phyloP scores from a whole-genome alignment of 345 rosid species.

The Citrus sp. region DNA sequence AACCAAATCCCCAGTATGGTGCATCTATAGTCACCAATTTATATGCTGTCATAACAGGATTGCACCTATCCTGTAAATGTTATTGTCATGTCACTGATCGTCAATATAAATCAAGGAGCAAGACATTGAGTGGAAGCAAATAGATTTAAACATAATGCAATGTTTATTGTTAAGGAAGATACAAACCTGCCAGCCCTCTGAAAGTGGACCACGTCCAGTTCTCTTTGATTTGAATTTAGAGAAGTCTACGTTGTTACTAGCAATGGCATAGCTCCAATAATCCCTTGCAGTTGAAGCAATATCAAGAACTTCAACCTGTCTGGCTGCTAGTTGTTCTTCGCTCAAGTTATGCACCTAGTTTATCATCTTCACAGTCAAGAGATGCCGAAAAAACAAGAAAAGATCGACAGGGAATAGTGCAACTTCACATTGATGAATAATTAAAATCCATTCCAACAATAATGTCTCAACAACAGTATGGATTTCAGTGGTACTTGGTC shows the following conservation, averaged over 20 bases:
- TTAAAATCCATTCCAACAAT: background rate
- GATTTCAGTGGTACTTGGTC: background rate
- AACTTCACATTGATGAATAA: background rate
- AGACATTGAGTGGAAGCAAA: background rate
- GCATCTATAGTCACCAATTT: slow-evolving; percentile 67
- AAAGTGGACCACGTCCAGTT: slow-evolving; percentile 64
- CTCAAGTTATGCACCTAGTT: slow-evolving; percentile 52
- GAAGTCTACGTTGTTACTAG: slow-evolving; percentile 43
- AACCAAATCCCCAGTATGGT: slow-evolving; percentile 77
- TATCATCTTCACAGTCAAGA: slow-evolving; percentile 13
- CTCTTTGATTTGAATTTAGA: slow-evolving; percentile 50
- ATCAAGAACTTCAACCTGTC: slow-evolving; percentile 57
- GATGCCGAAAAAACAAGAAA: slow-evolving; percentile 3
- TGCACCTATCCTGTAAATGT: slow-evolving; percentile 48
- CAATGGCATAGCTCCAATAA: slow-evolving; percentile 62
- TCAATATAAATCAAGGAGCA: background rate
- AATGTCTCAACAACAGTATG: background rate
- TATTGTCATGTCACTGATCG: background rate
- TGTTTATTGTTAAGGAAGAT: background rate
- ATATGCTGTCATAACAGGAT: slow-evolving; percentile 69
- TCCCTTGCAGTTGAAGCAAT: slow-evolving; percentile 58
- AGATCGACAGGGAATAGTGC: background rate
- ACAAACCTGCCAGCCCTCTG: slow-evolving; percentile 68
- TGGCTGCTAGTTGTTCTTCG: slow-evolving; percentile 46
- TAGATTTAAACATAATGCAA: background rate